These are phyloP conservation scores for Elasticomyces elasticus DNA, from an alignment of 495 filamentous ascomycete species.

Conservation along the genomic window DNA sequence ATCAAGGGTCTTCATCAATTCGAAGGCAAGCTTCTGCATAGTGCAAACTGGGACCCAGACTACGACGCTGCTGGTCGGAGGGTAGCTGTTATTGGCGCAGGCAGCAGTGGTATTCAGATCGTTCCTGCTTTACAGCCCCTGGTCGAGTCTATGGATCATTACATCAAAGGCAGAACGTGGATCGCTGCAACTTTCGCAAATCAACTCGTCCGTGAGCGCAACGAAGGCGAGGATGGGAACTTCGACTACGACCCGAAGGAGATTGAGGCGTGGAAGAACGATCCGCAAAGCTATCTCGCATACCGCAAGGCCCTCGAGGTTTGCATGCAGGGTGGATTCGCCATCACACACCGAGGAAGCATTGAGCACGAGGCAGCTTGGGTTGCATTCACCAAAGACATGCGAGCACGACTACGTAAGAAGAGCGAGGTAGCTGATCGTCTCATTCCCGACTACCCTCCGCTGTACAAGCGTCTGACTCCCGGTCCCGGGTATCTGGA, in stretches of 20 bases:
- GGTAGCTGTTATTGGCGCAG: constrained; percentile 21
- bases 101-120: constrained; percentile 17
- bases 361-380: not conserved
- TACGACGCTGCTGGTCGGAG: constrained; percentile 16
- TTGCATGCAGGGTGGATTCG: not conserved
- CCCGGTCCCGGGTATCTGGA: constrained; percentile 28
- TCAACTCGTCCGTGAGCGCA: not conserved
- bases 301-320: constrained; percentile 5
- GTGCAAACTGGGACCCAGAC: constrained; percentile 17
- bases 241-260: constrained; percentile 1
- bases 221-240: not conserved
- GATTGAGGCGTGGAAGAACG: not conserved
- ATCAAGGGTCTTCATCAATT: constrained; percentile 17
- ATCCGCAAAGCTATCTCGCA: constrained; percentile 2
- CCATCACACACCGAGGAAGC: constrained; percentile 1
- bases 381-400: constrained; percentile 21
- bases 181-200: constrained; percentile 2
- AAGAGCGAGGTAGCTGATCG: constrained; percentile 15
- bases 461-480: constrained; percentile 21
- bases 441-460: constrained; percentile 24
- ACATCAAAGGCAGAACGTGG: not conserved
- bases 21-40: constrained; percentile 15
- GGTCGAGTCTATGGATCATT: not conserved
- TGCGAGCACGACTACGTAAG: constrained; percentile 31
- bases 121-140: constrained; percentile 15